Evolutionary conservation across 1,139 yeast genomes (phyloP), one percentile per base, ranked within the genome.

Genomic region (Pneumocystis sp.): DNA sequence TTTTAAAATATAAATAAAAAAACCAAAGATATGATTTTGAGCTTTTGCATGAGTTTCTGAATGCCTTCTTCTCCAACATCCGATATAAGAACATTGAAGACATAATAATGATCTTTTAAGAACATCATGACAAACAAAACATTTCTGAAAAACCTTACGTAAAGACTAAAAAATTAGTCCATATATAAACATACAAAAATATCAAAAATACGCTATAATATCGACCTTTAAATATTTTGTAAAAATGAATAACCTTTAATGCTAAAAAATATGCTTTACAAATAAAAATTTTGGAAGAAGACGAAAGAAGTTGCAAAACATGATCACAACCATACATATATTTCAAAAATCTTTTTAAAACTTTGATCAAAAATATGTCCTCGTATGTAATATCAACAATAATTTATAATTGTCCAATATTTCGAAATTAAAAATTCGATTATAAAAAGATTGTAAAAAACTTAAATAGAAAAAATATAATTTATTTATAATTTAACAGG

Each of bases 31-130:
- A 77, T 91, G 98, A 63, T 85, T 85, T 21, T 80, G 78, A 45
- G 77, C 73, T 70, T 81, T 81, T 61, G 84, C 84, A 76, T 90
- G 96, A 29, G 75, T 73, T 66, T 78, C 75, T 40, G 87, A 85
- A 75, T 89, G 96, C 57, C 77, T 74, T 44, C 78, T 74, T 64
- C 77, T 75, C 76, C 82, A 78, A 73, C 97, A 90, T 0, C 96
- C 96, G 65, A 87, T 84, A 72, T 83, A 85, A 1, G 93, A 86
- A 73, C 97, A 90, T 72, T 89, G 95, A 63, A 90, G 76, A 75
- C 97, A 90, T 77, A 87, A 82, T 70, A 82, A 84, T 44, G 82
- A 79, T 64, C 82, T 76, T 15, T 70, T 69, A 50, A 69, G 56
- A 19, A 65, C 31, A 34, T 68, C 70, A 17, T 64, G 56, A 61